These are phyloP conservation scores for Hyaloscypha hepaticicola DNA, from an alignment of 495 filamentous ascomycete species.

Conservation along the genomic window DNA sequence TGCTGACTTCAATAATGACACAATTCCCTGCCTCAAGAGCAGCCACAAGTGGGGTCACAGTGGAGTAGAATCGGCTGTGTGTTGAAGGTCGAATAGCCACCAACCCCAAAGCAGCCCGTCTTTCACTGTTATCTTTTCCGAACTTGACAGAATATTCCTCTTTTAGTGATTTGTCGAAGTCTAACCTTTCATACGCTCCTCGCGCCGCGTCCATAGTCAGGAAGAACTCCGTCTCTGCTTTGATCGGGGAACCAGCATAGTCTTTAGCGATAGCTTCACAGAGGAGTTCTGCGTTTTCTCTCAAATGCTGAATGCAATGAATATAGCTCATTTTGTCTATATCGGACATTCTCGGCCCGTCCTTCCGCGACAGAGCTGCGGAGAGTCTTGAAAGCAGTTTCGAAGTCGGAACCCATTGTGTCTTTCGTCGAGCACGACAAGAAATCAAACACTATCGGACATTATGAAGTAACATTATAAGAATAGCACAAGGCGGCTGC, in stretches of 20 bases:
- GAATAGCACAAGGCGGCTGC: background rate
- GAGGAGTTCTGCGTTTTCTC: slow-evolving; percentile 1
- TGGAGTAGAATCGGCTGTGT: slow-evolving; percentile 25
- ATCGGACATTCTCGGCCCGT: slow-evolving; percentile 22
- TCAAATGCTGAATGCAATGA: slow-evolving; percentile 11
- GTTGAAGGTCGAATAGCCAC: slow-evolving; percentile 9
- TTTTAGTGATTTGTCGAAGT: slow-evolving; percentile 24
- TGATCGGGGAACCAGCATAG: background rate
- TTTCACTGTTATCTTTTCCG: slow-evolving; percentile 20
- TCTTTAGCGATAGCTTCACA: slow-evolving; percentile 16
- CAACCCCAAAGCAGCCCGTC: slow-evolving; percentile 17
- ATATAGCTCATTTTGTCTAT: slow-evolving; percentile 23
- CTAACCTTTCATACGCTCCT: slow-evolving; percentile 13
- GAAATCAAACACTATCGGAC: background rate
- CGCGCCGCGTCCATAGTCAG: slow-evolving; percentile 14
- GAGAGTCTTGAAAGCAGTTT: background rate
- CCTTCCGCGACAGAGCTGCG: slow-evolving; percentile 21
- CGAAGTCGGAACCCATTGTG: background rate
- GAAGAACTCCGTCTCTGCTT: slow-evolving; percentile 20
- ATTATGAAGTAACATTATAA: background rate
- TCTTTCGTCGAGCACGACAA: too few relatives aligned
- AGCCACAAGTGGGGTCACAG: slow-evolving; percentile 6
- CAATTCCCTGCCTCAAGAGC: slow-evolving; percentile 27
- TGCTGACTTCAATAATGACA: slow-evolving; percentile 24
- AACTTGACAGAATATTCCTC: slow-evolving; percentile 22